Conservation (phyloP, 2,329 filamentous ascomycete species). For the Epichloe coenophiala region DNA sequence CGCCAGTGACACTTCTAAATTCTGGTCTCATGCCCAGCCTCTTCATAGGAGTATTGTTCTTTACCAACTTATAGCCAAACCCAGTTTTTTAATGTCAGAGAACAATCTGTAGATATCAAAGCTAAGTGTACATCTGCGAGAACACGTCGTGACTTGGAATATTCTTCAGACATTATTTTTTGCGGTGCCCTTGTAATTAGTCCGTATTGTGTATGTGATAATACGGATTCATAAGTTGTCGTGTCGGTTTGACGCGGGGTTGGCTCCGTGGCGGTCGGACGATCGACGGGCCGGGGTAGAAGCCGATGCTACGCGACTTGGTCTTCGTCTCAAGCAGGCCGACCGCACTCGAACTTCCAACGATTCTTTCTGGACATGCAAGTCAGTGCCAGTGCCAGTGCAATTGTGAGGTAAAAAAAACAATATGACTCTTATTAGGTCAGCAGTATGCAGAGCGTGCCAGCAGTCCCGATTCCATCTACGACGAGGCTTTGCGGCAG, state of each 20-base stretch:
- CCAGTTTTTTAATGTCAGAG: slow-evolving; percentile 23
- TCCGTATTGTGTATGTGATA: not conserved
- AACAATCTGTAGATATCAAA: slow-evolving; percentile 17
- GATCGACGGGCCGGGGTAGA: slow-evolving; percentile 8
- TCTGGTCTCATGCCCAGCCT: slow-evolving; percentile 15
- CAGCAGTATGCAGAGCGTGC: slow-evolving; percentile 26
- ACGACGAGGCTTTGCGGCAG: slow-evolving; percentile 27
- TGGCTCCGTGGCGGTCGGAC: slow-evolving; percentile 2
- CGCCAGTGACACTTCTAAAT: slow-evolving; percentile 7
- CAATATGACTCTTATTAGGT: slow-evolving; percentile 24
- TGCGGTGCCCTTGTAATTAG: not conserved
- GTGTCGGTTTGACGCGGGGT: not conserved
- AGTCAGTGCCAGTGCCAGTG: not conserved
- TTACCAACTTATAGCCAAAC: slow-evolving; percentile 23
- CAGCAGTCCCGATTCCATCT: slow-evolving; percentile 18
- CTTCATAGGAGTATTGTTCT: slow-evolving; percentile 23
- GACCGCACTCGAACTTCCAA: not conserved
- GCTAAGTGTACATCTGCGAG: not conserved
- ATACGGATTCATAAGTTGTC: not conserved
- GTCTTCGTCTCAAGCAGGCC: not conserved
- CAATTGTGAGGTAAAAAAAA: not conserved
- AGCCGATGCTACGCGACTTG: slow-evolving; percentile 19
- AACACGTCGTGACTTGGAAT: not conserved
- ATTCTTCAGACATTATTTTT: not conserved
- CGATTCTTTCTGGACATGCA: not conserved